Base-by-base conservation (phyloP, 345 rosid genomes). In the Abelmoschus esculentus region DNA sequence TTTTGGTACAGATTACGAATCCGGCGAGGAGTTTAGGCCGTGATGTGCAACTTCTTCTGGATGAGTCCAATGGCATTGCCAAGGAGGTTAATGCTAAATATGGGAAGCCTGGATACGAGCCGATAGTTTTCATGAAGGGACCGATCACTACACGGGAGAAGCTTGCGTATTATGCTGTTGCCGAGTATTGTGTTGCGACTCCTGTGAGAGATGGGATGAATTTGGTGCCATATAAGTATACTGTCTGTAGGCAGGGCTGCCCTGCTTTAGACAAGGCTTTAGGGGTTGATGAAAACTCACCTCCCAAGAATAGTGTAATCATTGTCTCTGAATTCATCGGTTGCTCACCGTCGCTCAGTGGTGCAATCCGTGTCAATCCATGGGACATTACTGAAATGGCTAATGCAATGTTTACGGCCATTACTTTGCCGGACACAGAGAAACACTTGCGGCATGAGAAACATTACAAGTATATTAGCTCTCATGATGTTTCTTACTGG, bases 131-230 rank as follows among this genome's bases (percentile, higher is more conserved):
- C 57, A 71, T 87, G 38, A 78, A 83, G 34, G 82, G 83, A 38
- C 86, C 83, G 0, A 81, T 87, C 10, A 85, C 86, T 53, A 82
- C 87, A 13, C 74, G 77, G 66, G 96, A 91, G 72, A 89, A 89
- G 76, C 84, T 81, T 1, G 87, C 91, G 4, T 89, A 86, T 34
- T 91, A 81, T 71, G 85, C 90, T 0, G 71, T 91, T 67, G 83
- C 97, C 0, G 91, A 89, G 42, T 91, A 92, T 64, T 86, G 86
- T 74, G 84, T 89, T 70, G 97, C 89, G 74, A 91, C 81, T 74
- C 86, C 89, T 44, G 87, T 91, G 8, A 83, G 97, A 70, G 97
- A 91, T 75, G 97, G 97, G 66, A 89, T 91, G 97, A 91, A 91
- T 81, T 70, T 91, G 82, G 88, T 87, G 68, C 86, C 97, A 36